phyloP scores from a whole-genome alignment of 768 basidiomycete genomes.

The Termitomyces sp. region DNA sequence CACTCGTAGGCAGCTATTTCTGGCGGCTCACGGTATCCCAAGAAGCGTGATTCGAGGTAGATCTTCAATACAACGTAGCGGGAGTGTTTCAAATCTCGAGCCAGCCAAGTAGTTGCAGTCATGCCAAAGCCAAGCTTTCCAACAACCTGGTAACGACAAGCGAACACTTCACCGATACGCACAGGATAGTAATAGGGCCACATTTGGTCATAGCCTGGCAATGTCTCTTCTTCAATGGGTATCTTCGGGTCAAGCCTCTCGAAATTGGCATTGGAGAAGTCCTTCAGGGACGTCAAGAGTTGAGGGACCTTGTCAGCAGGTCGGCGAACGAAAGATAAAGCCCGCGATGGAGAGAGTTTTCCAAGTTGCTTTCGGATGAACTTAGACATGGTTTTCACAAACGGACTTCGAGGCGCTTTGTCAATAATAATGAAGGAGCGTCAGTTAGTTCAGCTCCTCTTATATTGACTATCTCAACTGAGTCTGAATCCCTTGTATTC shows the following conservation, averaged over 20 bases:
- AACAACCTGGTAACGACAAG: slow-evolving; percentile 28
- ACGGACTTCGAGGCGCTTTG: background rate
- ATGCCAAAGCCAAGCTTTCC: slow-evolving; percentile 32
- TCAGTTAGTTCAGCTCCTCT: background rate
- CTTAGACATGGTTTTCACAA: background rate
- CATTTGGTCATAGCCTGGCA: slow-evolving; percentile 15
- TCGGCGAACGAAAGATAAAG: background rate
- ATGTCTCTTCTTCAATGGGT: slow-evolving; percentile 20
- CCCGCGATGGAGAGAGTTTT: background rate
- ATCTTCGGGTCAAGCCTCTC: background rate
- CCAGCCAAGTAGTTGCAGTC: slow-evolving; percentile 27
- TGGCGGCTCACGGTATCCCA: background rate
- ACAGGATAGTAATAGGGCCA: slow-evolving; percentile 25
- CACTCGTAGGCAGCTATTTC: background rate
- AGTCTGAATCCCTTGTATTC: background rate
- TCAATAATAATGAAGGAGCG: background rate
- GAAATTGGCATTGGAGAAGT: background rate
- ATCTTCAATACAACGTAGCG: background rate
- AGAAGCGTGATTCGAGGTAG: background rate
- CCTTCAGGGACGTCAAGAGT: background rate
- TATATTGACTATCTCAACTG: background rate
- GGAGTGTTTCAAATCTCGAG: slow-evolving; percentile 6
- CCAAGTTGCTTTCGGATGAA: background rate
- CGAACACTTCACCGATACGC: slow-evolving; percentile 28
- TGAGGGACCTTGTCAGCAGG: background rate